These are phyloP conservation scores for Mrakia frigida DNA, from an alignment of 768 basidiomycete species.

Conservation along the genomic window DNA sequence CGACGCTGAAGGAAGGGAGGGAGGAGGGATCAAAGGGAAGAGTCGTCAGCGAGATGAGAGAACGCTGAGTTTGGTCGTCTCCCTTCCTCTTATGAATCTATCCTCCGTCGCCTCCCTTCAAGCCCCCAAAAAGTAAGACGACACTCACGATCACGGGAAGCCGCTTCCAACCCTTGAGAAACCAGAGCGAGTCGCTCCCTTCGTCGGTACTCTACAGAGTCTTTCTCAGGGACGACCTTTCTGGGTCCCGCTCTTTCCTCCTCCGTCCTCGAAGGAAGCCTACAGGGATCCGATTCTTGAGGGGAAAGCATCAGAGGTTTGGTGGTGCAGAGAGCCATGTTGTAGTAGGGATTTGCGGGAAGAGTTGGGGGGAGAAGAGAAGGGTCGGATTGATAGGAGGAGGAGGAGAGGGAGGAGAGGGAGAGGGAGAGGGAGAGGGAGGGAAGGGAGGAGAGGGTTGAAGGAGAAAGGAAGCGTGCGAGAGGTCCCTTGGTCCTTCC, in stretches of 20 bases:
- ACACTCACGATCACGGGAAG: conserved; percentile 1
- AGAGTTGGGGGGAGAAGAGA: background rate
- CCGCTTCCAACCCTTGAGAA: background rate
- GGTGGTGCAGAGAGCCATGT: conserved; percentile 12
- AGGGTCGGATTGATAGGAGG: background rate
- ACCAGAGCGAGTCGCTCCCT: conserved; percentile 6
- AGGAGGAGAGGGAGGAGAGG: background rate
- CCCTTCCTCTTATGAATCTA: background rate
- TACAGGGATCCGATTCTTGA: background rate
- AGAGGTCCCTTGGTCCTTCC: background rate
- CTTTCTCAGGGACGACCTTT: conserved; percentile 19
- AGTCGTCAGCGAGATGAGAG: conserved; percentile 3
- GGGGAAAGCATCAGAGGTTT: conserved; percentile 11
- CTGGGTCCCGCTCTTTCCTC: conserved; percentile 17
- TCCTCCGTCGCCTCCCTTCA: background rate
- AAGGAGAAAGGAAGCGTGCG: background rate
- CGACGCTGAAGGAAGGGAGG: conserved; percentile 5
- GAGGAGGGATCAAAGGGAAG: conserved; percentile 9
- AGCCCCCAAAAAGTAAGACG: background rate
- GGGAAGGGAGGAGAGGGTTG: background rate
- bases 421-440: background rate
- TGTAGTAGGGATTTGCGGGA: background rate
- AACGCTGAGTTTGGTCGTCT: background rate
- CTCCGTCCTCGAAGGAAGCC: conserved; percentile 1
- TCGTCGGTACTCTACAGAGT: conserved; percentile 16